phyloP scores from a whole-genome alignment of 2,329 filamentous ascomycete genomes.

The Aureobasidium leucospermi region DNA sequence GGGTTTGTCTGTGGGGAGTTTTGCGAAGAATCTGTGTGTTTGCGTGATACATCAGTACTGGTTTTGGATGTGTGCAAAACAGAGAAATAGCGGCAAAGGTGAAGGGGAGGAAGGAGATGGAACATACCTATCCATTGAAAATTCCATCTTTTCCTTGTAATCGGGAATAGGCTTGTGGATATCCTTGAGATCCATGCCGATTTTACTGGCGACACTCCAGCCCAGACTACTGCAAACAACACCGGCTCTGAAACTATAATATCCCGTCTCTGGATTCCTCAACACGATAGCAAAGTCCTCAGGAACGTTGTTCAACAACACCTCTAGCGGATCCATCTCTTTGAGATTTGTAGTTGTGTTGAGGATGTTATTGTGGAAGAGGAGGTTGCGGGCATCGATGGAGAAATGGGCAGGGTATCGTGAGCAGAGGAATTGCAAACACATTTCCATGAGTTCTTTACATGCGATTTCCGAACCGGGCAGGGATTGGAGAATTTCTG shows the following conservation, averaged over 20 bases:
- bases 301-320: constrained; percentile 70
- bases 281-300: constrained; percentile 78
- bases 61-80: not conserved
- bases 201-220: constrained; percentile 70
- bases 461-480: constrained; percentile 72
- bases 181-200: constrained; percentile 59
- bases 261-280: constrained; percentile 61
- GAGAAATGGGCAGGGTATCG: constrained; percentile 72
- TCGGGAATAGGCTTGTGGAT: constrained; percentile 73
- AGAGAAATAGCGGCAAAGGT: not conserved
- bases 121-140: constrained; percentile 70
- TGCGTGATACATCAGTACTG: too few species aligned
- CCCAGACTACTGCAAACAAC: constrained; percentile 72
- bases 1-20: constrained; percentile 63
- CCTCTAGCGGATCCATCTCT: constrained; percentile 55
- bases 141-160: constrained; percentile 80
- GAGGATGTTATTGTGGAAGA: constrained; percentile 64
- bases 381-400: constrained; percentile 45
- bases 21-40: constrained; percentile 63
- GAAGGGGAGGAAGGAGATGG: not conserved
- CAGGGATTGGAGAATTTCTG: constrained; percentile 57
- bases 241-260: constrained; percentile 68
- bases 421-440: constrained; percentile 67
- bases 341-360: constrained; percentile 54
- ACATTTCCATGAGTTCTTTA: constrained; percentile 85